phyloP scores from a whole-genome alignment of 169 alveolate genomes.

The Eimeria praecox region DNA sequence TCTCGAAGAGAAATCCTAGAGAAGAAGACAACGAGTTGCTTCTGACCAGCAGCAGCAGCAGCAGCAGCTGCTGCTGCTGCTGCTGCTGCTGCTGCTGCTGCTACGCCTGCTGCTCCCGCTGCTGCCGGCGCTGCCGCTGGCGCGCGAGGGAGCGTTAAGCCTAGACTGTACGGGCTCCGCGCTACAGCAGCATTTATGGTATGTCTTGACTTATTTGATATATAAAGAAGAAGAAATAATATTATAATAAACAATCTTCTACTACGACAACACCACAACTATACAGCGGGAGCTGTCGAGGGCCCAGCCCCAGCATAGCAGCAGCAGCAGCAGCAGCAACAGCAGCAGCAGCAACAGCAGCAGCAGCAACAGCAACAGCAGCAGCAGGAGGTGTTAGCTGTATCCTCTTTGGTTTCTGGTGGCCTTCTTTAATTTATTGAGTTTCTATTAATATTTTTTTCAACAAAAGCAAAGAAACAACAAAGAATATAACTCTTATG shows the following conservation, averaged over 20 bases:
- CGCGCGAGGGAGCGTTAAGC: slow-evolving; percentile 5
- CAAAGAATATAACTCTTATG: background rate
- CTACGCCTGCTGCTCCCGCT: slow-evolving; percentile 1
- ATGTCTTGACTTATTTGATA: background rate
- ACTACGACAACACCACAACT: background rate
- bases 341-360: background rate
- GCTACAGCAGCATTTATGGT: background rate
- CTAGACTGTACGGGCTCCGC: slow-evolving; percentile 2
- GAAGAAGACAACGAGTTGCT: slow-evolving; percentile 24
- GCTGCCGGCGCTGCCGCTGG: background rate
- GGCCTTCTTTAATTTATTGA: background rate
- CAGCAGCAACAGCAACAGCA: background rate
- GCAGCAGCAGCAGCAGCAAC: slow-evolving; percentile 2
- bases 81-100: background rate
- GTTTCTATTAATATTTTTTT: background rate
- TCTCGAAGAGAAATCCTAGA: background rate
- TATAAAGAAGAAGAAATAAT: background rate
- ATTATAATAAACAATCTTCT: background rate
- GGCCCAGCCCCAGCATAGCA: slow-evolving; percentile 24
- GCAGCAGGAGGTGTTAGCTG: background rate
- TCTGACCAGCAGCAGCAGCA: background rate
- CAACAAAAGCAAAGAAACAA: background rate
- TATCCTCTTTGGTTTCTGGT: background rate
- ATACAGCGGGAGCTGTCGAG: slow-evolving; percentile 1
- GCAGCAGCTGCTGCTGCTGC: slow-evolving; percentile 23